These are phyloP conservation scores for Plectosphaerella cucumerina DNA, from an alignment of 2,329 filamentous ascomycete species.

Conservation along the genomic window DNA sequence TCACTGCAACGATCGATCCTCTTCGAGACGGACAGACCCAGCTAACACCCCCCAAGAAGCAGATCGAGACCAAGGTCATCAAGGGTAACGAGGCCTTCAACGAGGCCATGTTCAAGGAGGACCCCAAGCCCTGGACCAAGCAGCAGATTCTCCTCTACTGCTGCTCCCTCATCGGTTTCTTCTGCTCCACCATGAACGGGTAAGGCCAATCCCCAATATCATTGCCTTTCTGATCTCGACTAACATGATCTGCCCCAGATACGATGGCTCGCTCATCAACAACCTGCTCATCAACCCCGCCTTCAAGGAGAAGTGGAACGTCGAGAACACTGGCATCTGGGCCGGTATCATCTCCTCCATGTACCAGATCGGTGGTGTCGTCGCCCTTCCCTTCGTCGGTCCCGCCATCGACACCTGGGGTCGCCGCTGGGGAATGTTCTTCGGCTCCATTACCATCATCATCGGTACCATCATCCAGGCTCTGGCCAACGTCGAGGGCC, in stretches of 20 bases:
- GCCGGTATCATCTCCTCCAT: constrained; percentile 43
- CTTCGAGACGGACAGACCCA: not conserved
- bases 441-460: constrained; percentile 38
- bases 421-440: constrained; percentile 41
- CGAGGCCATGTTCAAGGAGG: constrained; percentile 51
- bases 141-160: constrained; percentile 35
- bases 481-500: constrained; percentile 30
- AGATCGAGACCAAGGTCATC: constrained; percentile 36
- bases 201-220: constrained; percentile 46
- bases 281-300: constrained; percentile 37
- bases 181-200: constrained; percentile 48
- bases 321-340: constrained; percentile 39
- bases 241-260: constrained; percentile 14
- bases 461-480: constrained; percentile 24
- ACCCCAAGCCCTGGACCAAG: constrained; percentile 34
- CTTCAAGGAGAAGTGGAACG: constrained; percentile 34
- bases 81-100: constrained; percentile 49
- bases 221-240: constrained; percentile 15
- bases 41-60: constrained; percentile 11
- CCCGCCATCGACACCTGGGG: constrained; percentile 44
- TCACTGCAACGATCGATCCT: not conserved
- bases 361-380: constrained; percentile 46
- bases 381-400: constrained; percentile 43
- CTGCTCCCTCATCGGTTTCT: constrained; percentile 42
- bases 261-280: constrained; percentile 50